Conservation (phyloP, 169 alveolate species). For the Plasmodium billcollinsi region DNA sequence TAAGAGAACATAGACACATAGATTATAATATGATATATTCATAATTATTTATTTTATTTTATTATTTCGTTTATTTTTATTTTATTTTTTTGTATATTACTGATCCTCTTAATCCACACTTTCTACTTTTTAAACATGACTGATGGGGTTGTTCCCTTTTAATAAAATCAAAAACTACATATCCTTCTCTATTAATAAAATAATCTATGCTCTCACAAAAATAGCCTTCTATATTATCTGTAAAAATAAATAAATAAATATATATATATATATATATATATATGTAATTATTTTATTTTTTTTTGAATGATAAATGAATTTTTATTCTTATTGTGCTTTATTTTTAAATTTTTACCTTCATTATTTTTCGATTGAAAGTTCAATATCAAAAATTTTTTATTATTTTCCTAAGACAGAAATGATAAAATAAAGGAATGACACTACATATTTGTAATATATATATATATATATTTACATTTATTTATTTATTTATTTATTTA, state of each 20-base stretch:
- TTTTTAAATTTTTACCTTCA: constrained; percentile 2
- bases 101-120: constrained; percentile 69
- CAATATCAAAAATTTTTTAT: constrained; percentile 45
- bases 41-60: not conserved
- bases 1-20: not conserved
- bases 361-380: constrained; percentile 54
- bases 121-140: constrained; percentile 39
- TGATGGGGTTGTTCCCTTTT: constrained; percentile 47
- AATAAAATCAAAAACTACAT: constrained; percentile 53
- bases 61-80: not conserved
- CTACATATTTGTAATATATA: not conserved
- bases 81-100: constrained; percentile 24
- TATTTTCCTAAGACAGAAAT: constrained; percentile 37
- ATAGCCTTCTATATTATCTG: constrained; percentile 37
- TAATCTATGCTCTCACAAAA: constrained; percentile 67
- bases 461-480: not conserved
- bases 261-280: not conserved
- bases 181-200: constrained; percentile 54
- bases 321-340: not conserved
- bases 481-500: not conserved
- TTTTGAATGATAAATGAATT: too few relatives aligned
- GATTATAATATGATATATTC: not conserved
- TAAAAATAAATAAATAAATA: not conserved
- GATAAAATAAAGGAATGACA: not conserved
- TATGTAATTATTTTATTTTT: not conserved